Conservation (phyloP, 345 rosid species). For the Gossypium herbaceum region DNA sequence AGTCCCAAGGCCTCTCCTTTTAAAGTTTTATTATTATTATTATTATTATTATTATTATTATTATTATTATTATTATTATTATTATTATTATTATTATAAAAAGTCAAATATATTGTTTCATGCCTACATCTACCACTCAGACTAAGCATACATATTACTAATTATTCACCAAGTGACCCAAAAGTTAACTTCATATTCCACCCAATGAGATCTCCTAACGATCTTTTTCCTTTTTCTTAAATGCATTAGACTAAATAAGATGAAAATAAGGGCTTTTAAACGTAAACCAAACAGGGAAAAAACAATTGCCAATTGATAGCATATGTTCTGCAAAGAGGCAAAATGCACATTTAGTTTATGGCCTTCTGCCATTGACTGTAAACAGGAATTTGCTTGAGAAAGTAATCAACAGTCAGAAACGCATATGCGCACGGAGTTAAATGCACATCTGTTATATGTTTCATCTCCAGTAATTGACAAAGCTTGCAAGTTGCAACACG, state of each 20-base stretch:
- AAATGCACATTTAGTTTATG: not conserved
- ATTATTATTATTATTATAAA: no score
- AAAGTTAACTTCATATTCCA: constrained; percentile 4
- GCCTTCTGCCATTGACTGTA: not conserved
- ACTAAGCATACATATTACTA: not conserved
- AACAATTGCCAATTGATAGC: not conserved
- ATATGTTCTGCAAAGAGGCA: not conserved
- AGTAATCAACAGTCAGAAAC: not conserved
- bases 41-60: no score
- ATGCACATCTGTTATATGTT: not conserved
- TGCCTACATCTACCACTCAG: not conserved
- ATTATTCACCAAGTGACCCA: not conserved
- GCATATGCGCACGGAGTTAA: not conserved
- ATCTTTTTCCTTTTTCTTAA: not conserved
- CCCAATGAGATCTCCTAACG: not conserved
- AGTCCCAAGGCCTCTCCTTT: not conserved
- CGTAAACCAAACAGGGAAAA: not conserved
- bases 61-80: no score
- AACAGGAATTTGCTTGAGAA: not conserved
- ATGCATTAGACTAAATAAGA: not conserved
- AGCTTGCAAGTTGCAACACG: not conserved
- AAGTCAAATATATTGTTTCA: not conserved
- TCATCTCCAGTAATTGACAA: not conserved
- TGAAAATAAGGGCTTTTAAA: not conserved
- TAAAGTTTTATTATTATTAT: no score